phyloP scores from a whole-genome alignment of 208 protist genomes.

The Trypanosoma scelopori region DNA sequence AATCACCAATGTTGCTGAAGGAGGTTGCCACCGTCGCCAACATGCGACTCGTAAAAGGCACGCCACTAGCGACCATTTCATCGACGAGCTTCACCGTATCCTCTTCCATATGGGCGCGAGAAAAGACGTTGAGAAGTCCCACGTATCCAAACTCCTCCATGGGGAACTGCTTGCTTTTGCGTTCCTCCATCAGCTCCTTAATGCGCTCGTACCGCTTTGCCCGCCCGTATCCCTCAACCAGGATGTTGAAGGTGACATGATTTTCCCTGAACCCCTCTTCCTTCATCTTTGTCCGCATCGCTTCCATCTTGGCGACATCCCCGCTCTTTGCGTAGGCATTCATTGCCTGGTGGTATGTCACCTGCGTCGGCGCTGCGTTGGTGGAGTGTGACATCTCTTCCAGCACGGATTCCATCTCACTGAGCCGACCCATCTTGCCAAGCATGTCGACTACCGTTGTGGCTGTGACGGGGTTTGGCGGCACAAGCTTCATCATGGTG shows the following conservation, averaged over 20 bases:
- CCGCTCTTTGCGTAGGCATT: constrained; percentile 91
- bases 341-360: constrained; percentile 91
- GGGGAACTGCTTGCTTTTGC: constrained; percentile 60
- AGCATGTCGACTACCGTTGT: constrained; percentile 93
- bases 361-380: constrained; percentile 81
- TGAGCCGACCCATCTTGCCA: constrained; percentile 87
- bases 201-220: constrained; percentile 86
- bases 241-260: constrained; percentile 89
- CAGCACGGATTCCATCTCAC: constrained; percentile 87
- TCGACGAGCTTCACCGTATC: constrained; percentile 75
- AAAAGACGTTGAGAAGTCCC: constrained; percentile 81
- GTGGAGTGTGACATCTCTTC: constrained; percentile 87
- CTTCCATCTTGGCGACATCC: constrained; percentile 86
- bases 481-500: constrained; percentile 90
- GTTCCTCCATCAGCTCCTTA: constrained; percentile 77
- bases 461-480: constrained; percentile 86
- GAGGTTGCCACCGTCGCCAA: constrained; percentile 70
- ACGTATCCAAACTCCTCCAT: constrained; percentile 91
- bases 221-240: constrained; percentile 88
- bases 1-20: constrained; percentile 72
- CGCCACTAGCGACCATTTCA: constrained; percentile 67
- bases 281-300: constrained; percentile 56
- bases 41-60: constrained; percentile 72
- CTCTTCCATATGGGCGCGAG: constrained; percentile 63
- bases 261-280: constrained; percentile 76